A percentile compares a stretch with the other conserved stretches of the same genome.
Evolutionary conservation across 176 grass and related monocot genomes (phyloP).

Genomic region (Oryza rufipogon): DNA sequence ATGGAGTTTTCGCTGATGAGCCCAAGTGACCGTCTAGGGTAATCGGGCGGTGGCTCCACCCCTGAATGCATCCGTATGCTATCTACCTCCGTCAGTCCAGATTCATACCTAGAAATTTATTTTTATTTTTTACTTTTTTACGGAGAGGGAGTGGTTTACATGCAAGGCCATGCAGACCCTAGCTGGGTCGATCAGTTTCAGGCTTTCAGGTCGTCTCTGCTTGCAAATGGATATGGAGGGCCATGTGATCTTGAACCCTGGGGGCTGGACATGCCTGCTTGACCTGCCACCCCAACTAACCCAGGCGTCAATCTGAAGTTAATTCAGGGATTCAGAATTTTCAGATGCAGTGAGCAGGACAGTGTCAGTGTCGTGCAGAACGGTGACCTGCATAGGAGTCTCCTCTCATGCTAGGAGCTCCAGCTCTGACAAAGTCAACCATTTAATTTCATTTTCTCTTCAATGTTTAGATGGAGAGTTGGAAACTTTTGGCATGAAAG

Average conservation of each 20-base stretch:
- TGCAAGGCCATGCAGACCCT: not conserved
- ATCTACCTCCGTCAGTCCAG: too few species aligned
- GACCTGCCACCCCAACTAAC: too few species aligned
- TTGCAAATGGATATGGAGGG: not conserved
- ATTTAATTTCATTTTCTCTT: not conserved
- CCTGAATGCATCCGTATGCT: too few species aligned
- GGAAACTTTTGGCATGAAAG: not conserved
- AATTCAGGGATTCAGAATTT: not conserved
- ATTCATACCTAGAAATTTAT: too few species aligned
- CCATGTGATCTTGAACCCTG: not conserved
- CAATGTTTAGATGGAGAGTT: not conserved
- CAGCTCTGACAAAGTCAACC: not conserved
- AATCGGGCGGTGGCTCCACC: too few species aligned
- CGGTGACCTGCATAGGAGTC: not conserved
- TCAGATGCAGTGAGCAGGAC: not conserved
- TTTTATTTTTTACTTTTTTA: too few species aligned
- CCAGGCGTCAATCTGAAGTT: constrained; percentile 8
- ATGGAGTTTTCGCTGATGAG: too few species aligned
- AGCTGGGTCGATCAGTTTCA: not conserved
- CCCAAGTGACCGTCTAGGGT: too few species aligned
- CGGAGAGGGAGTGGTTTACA: too few species aligned
- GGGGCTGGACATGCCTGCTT: not conserved
- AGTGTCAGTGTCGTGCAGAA: not conserved
- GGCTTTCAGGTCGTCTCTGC: not conserved
- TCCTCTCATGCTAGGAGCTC: not conserved